phyloP scores from a whole-genome alignment of 2,329 filamentous ascomycete genomes.

The Ilyonectria destructans region DNA sequence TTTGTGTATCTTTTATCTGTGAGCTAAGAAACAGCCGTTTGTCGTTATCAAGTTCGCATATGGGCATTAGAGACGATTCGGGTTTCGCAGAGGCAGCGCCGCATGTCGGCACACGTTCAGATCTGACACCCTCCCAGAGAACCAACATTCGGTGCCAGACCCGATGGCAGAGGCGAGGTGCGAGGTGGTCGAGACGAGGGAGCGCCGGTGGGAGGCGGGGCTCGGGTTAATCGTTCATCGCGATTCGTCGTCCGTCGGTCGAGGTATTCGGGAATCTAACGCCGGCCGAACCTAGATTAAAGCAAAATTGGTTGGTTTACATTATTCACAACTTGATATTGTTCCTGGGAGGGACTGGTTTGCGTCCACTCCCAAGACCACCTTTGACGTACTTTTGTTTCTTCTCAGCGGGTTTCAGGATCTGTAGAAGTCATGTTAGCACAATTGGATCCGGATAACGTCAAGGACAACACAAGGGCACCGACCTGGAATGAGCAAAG shows the following conservation, averaged over 20 bases:
- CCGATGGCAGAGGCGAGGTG: slow-evolving; percentile 49
- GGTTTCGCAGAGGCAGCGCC: slow-evolving; percentile 51
- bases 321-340: slow-evolving; percentile 47
- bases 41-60: slow-evolving; percentile 59
- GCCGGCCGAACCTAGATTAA: slow-evolving; percentile 96
- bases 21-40: slow-evolving; percentile 62
- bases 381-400: slow-evolving; percentile 99
- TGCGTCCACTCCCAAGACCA: slow-evolving; percentile 73
- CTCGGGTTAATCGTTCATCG: slow-evolving; percentile 46
- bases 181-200: slow-evolving; percentile 49
- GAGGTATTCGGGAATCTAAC: slow-evolving; percentile 72
- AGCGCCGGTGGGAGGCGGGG: slow-evolving; percentile 44
- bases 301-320: slow-evolving; percentile 75
- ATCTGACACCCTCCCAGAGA: slow-evolving; percentile 49
- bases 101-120: slow-evolving; percentile 46
- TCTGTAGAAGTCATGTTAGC: slow-evolving; percentile 67
- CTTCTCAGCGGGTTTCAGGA: slow-evolving; percentile 99
- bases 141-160: slow-evolving; percentile 51
- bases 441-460: not conserved
- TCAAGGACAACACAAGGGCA: slow-evolving; percentile 26
- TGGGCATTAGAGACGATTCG: slow-evolving; percentile 58
- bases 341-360: slow-evolving; percentile 45
- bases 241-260: slow-evolving; percentile 46
- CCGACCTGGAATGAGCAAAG: slow-evolving; percentile 98
- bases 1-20: slow-evolving; percentile 58